These are phyloP conservation scores for Ensete glaucum DNA, from an alignment of 176 grass and related monocot species.

Conservation along the genomic window DNA sequence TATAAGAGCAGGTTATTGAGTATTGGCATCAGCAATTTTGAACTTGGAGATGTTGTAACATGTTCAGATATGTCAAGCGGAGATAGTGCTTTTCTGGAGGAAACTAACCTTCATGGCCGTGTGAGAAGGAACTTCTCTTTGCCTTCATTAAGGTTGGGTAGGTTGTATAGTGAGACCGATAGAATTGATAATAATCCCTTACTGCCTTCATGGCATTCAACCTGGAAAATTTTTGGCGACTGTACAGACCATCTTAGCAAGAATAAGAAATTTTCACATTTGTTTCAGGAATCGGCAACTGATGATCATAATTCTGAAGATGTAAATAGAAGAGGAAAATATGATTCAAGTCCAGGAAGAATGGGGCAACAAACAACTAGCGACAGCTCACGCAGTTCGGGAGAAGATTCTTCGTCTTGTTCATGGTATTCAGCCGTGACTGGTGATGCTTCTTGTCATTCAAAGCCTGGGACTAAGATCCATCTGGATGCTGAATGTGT, in stretches of 20 bases:
- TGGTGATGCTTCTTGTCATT: slow-evolving; percentile 1
- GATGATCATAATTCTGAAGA: slow-evolving; percentile 1
- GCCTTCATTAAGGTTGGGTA: slow-evolving; percentile 35
- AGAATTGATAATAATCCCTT: slow-evolving; percentile 21
- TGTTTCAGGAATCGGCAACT: neutral
- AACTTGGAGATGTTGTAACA: slow-evolving; percentile 33
- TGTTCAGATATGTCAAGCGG: neutral
- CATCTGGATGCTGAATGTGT: neutral
- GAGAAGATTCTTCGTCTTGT: slow-evolving; percentile 21
- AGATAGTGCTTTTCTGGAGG: slow-evolving; percentile 10
- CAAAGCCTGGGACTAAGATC: neutral
- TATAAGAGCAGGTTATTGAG: slow-evolving; percentile 47
- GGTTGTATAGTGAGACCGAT: slow-evolving; percentile 31
- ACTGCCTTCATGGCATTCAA: slow-evolving; percentile 11
- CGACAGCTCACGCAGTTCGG: neutral
- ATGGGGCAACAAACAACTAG: neutral
- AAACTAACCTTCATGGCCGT: slow-evolving; percentile 21
- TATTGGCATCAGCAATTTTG: slow-evolving; percentile 36
- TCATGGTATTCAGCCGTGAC: slow-evolving; percentile 11
- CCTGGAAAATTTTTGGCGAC: slow-evolving; percentile 25
- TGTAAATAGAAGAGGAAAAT: slow-evolving; percentile 20
- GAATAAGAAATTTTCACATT: slow-evolving; percentile 20
- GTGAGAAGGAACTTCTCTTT: slow-evolving; percentile 53
- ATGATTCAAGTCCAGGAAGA: neutral
- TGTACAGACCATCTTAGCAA: slow-evolving; percentile 11